Evolutionary conservation across 257 asterid species (phyloP), one percentile per base, ranked within the genome.

Genomic region (Solanum ossicruentum): DNA sequence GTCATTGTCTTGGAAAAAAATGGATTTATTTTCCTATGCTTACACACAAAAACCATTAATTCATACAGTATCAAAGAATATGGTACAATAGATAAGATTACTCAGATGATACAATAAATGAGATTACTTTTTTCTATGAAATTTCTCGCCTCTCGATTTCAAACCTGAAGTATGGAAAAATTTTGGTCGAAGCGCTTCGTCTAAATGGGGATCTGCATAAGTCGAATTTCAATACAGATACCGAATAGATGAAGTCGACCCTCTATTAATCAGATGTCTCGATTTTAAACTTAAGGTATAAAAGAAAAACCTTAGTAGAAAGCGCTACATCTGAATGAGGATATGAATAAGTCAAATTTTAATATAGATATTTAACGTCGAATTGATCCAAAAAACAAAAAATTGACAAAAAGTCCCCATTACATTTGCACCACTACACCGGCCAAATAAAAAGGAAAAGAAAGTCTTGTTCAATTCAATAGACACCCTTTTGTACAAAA

Each of bases 401-500:
- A 23, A 10, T 67, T 16, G 15, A 17, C 21, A 83, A 80, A 80
- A 67, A 32, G 87, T 80, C 83, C 85, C 85, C 36, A 58, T 63
- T 49, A 70, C 87, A 87, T 80, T 87, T 80, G 89, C 84, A 66
- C 85, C 78, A 9, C 82, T 10, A 51, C 45, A 52, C 23, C 45
- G 8, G 6, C 26, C 16, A 8, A 16, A 26, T 9, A 16, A 9
- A 16, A 16, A 51, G 0, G 17, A 12, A 1, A 57, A 77, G 10
- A 9, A 23, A 23, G 39, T 23, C 12, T 51, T 23, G 5, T 47
- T 54, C 67, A 75, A 79, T 69, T 69, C 45, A 61, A 58, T 18
- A 12, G 73, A 63, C 21, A 65, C 23, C 57, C 56, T 81, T 54
- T 47, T 15, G 26, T 52, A 36, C 56, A 21, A 75, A 23, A 51